A percentile compares a stretch with the other conserved stretches of the same genome.
Evolutionary conservation across 2,329 filamentous ascomycete species (phyloP).

Genomic region (Parasarocladium wereldwijsianum): DNA sequence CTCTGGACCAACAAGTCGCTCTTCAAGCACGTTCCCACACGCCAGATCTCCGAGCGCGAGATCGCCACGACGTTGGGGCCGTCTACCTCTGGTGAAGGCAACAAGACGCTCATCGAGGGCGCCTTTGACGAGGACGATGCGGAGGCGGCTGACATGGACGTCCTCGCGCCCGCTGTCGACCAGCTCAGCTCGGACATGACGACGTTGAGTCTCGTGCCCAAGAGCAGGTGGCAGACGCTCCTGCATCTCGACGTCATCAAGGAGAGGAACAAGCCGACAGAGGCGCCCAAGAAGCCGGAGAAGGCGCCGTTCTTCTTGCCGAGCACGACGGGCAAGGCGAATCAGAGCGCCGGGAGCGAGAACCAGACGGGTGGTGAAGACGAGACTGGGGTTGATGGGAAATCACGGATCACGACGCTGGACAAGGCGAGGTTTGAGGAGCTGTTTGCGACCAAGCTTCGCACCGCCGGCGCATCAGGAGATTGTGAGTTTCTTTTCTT

Average conservation of each 20-base stretch:
- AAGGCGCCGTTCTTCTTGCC: slow-evolving; percentile 94
- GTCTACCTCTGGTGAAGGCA: slow-evolving; percentile 71
- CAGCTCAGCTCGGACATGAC: slow-evolving; percentile 73
- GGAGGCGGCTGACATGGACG: slow-evolving; percentile 36
- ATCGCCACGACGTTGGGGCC: slow-evolving; percentile 52
- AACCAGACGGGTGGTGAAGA: slow-evolving; percentile 17
- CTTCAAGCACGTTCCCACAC: slow-evolving; percentile 77
- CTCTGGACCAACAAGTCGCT: slow-evolving; percentile 92
- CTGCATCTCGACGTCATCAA: slow-evolving; percentile 86
- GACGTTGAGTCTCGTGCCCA: slow-evolving; percentile 79
- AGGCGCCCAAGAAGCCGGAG: slow-evolving; percentile 80
- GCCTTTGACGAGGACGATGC: slow-evolving; percentile 50
- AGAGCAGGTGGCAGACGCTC: slow-evolving; percentile 85
- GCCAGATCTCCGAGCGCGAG: slow-evolving; percentile 67
- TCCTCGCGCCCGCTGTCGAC: slow-evolving; percentile 46
- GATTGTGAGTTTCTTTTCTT: slow-evolving; percentile 40
- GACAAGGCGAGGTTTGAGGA: slow-evolving; percentile 43
- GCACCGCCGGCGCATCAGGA: slow-evolving; percentile 33
- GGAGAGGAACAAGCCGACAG: slow-evolving; percentile 84
- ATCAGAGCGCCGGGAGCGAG: slow-evolving; percentile 14
- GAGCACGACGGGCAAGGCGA: slow-evolving; percentile 33
- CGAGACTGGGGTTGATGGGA: slow-evolving; percentile 19
- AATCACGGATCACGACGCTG: slow-evolving; percentile 55
- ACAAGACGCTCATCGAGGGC: slow-evolving; percentile 58
- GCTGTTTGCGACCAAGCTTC: slow-evolving; percentile 42